phyloP scores from a whole-genome alignment of 106 monocot genomes.

The Dioscorea alata region DNA sequence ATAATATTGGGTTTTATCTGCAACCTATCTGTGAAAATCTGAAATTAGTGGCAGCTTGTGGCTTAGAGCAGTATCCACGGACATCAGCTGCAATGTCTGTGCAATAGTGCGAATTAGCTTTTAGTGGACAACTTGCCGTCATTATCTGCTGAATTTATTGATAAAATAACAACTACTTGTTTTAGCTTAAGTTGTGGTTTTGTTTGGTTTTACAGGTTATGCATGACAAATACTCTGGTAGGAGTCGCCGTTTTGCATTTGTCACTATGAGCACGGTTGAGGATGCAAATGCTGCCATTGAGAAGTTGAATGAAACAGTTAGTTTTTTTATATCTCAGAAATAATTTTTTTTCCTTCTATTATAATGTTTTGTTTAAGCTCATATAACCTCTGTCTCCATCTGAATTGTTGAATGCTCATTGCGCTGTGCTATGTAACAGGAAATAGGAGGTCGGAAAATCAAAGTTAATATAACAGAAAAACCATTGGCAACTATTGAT shows the following conservation, averaged over 20 bases:
- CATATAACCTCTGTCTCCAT: no score
- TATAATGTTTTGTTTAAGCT: no score
- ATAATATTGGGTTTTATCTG: no score
- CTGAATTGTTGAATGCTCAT: background rate
- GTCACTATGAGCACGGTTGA: slow-evolving; percentile 80
- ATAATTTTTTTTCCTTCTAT: no score
- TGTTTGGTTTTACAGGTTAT: slow-evolving; percentile 55
- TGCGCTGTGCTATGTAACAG: slow-evolving; percentile 17
- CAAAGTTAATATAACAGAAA: slow-evolving; percentile 96
- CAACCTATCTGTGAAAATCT: no score
- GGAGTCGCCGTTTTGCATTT: slow-evolving; percentile 88
- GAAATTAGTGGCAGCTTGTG: no score
- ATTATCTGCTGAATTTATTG: no score
- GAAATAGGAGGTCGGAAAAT: slow-evolving; percentile 89
- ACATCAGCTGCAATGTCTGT: no score
- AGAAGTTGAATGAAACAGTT: slow-evolving; percentile 85
- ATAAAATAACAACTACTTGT: no score
- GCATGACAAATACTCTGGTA: slow-evolving; percentile 89
- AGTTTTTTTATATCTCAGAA: background rate
- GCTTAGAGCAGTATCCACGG: no score
- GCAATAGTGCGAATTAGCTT: no score
- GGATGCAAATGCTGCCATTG: slow-evolving; percentile 74
- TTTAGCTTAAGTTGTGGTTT: background rate
- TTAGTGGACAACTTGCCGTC: no score
- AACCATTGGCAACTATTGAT: slow-evolving; percentile 48